Conservation (phyloP, 257 asterid species). For the Cordia subcordata region DNA sequence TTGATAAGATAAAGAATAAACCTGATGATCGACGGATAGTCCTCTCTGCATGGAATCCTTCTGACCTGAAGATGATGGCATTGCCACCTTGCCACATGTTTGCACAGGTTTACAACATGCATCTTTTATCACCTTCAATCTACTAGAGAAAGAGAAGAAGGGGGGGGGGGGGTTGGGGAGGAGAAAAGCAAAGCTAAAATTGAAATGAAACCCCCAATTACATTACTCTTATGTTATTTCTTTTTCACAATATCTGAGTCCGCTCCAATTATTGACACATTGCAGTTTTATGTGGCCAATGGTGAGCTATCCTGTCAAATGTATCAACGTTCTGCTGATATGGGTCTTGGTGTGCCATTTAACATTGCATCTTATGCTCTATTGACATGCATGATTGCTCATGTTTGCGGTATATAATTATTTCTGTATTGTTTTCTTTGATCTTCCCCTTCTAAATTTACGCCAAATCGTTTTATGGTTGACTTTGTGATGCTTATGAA, state of each 20-base stretch:
- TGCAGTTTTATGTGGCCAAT: constrained; percentile 72
- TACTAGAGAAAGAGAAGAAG: neutral
- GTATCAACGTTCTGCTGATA: constrained; percentile 85
- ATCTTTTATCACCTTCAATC: neutral
- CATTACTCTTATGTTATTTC: neutral
- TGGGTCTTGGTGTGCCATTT: constrained; percentile 85
- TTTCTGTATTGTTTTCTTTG: neutral
- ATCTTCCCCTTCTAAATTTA: neutral
- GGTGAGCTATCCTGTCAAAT: constrained; percentile 88
- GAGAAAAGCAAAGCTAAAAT: too few relatives aligned
- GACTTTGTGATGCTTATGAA: constrained; percentile 1
- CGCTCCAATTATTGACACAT: neutral
- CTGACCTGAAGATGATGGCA: constrained; percentile 70
- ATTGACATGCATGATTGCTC: constrained; percentile 77
- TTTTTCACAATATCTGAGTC: neutral
- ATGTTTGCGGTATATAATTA: constrained; percentile 60
- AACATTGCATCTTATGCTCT: constrained; percentile 75
- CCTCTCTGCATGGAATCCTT: constrained; percentile 85
- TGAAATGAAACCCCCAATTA: neutral
- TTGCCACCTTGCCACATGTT: constrained; percentile 92
- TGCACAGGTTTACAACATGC: constrained; percentile 54
- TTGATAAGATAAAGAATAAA: constrained; percentile 56
- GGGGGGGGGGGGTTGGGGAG: too few relatives aligned
- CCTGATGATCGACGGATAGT: constrained; percentile 68
- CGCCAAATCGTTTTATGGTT: neutral